Base-by-base conservation (phyloP, 306 rosid species). In the Citrullus amarus region DNA sequence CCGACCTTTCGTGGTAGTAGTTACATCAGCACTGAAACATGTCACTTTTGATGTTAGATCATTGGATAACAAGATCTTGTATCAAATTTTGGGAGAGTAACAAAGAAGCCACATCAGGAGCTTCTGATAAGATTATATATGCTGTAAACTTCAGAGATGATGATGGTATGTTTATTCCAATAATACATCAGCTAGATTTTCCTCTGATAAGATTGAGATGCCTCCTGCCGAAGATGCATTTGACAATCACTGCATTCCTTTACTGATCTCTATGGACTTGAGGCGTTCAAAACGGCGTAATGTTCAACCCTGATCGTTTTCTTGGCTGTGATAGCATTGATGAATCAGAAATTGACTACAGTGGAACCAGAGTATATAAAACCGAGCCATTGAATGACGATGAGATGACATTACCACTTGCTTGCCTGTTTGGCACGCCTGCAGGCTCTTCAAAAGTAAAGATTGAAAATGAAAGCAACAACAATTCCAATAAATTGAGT, bases 261-360 rank as follows among this genome's bases (percentile, higher is more conserved):
- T 60, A 82, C 84, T 71, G 84, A 78, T 71, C 74, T 79, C n/a
- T 65, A 78, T 78, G 36, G 92, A 85, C 53, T 80, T 94, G 77
- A 82, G 98, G 13, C 98, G 98, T 50, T 94, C 98, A 78, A 91
- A 94, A 77, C 96, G 98, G 34, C 84, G 95, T 41, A 85, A 88
- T 76, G 77, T 92, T 8, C 96, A 91, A 54, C 98, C 98, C 98
- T 9, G 97, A 90, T 61, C 95, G 98, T 25, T 94, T 90, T 83
- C 80, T 92, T 80, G 98, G 92, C 32, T 88, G 87, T 69, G 87
- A 85, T 71, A 63, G 57, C 75, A 81, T 79, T 22, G 60, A 87
- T n/a, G 86, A 86, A 84, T 74, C 84, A 30, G 91, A 87, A 76
- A 82, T 90, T 85, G 97, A 96, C 68, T 80, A 55, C 78, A 78